Evolutionary conservation across 306 rosid species (phyloP), one percentile per base, ranked within the genome.

Genomic region (Macrotyloma uniflorum): DNA sequence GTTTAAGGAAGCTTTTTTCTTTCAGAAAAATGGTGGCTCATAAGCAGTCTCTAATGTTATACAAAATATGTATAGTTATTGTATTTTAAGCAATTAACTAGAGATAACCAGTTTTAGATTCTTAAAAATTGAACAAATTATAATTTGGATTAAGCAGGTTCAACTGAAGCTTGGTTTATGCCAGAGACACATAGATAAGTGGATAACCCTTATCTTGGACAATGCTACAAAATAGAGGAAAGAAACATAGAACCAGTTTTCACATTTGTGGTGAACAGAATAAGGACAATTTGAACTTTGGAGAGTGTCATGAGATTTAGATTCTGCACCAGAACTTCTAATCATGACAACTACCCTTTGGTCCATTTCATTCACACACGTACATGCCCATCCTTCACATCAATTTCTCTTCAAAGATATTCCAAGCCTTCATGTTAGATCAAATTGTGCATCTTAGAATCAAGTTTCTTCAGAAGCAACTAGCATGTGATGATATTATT

Each of bases 181-280:
- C 13, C 14, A 23, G 24, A 47, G 43, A 38, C 12, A 42, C 15
- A 8, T 43, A 61, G 28, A 65, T 49, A 64, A 76, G 26, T 20
- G 65, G 80, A 64, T 76, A 64, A 63, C 26, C 65, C 73, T 50
- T 9, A 13, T 65, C 69, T 65, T 35, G 43, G 28, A n/a, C 15
- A 35, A 65, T 32, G 38, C 40, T 5, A 8, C 49, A 64, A 64
- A 33, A 64, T 5, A 57, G 20, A 33, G 19, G 1, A 12, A 43
- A 58, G 18, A 65, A 77, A 51, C 57, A 23, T 3, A 2, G 42
- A 40, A 49, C 13, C 67, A 3, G 2, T 30, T 30, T 61, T 59
- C 67, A 61, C 13, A 61, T 32, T 30, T 61, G 67, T 61, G 43
- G 67, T 61, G 42, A 61, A 30, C 67, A 61, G 67, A 64, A 76